Conservation (phyloP, 2,329 filamentous ascomycete genomes). For the Drechslerella dactyloides region DNA sequence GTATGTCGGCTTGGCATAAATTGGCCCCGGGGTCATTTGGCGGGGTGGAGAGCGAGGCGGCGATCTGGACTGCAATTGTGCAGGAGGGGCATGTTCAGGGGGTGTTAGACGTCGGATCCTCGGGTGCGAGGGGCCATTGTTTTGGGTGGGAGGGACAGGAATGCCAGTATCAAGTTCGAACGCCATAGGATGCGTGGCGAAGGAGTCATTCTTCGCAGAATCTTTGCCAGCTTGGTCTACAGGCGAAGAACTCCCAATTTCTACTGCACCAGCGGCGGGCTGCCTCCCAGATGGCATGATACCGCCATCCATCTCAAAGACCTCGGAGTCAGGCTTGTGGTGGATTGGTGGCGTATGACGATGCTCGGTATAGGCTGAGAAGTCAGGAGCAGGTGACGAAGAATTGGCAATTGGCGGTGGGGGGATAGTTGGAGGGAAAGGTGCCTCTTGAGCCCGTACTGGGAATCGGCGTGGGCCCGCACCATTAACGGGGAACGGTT, state of each 20-base stretch:
- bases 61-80: constrained; percentile 16
- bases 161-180: constrained; percentile 48
- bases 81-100: constrained; percentile 21
- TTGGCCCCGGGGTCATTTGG: constrained; percentile 3
- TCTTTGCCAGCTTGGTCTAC: constrained; percentile 14
- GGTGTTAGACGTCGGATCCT: constrained; percentile 34
- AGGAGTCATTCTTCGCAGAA: background rate
- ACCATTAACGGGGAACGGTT: constrained; percentile 20
- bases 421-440: constrained; percentile 10
- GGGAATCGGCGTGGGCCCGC: constrained; percentile 26
- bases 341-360: constrained; percentile 44
- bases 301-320: constrained; percentile 49
- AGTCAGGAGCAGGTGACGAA: constrained; percentile 25
- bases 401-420: constrained; percentile 21
- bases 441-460: constrained; percentile 37
- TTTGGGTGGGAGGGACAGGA: constrained; percentile 1
- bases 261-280: constrained; percentile 18
- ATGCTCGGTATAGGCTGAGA: constrained; percentile 41
- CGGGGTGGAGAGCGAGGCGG: constrained; percentile 14
- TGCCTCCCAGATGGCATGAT: constrained; percentile 9
- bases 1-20: constrained; percentile 31
- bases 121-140: constrained; percentile 19
- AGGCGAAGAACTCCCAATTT: constrained; percentile 20
- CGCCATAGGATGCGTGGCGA: constrained; percentile 40
- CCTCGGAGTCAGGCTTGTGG: constrained; percentile 42